Evolutionary conservation across 305 asterid genomes (phyloP).

Genomic region (Euphrasia arctica): DNA sequence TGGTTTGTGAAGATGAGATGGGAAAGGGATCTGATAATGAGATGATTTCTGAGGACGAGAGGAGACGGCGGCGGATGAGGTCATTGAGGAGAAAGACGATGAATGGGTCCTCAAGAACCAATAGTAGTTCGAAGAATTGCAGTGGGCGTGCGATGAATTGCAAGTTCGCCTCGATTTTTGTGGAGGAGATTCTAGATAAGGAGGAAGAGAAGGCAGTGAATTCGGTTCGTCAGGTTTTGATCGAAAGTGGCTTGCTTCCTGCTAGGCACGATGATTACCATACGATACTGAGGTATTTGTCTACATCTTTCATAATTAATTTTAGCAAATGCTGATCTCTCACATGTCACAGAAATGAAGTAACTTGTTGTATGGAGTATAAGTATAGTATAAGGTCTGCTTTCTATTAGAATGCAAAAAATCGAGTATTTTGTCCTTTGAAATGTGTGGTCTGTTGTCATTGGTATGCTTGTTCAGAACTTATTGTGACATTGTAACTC

Average conservation of each 20-base stretch:
- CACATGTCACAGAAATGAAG: too few relatives aligned
- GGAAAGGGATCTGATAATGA: constrained; percentile 60
- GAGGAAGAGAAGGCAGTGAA: constrained; percentile 73
- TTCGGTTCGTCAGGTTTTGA: constrained; percentile 58
- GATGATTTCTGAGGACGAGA: constrained; percentile 65
- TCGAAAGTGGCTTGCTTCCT: constrained; percentile 73
- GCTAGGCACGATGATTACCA: constrained; percentile 89
- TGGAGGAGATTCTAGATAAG: constrained; percentile 70
- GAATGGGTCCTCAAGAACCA: constrained; percentile 50
- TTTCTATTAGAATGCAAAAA: too few relatives aligned
- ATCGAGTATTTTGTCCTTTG: too few relatives aligned
- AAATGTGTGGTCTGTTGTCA: too few relatives aligned
- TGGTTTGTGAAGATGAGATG: constrained; percentile 53
- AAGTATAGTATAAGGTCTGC: too few relatives aligned
- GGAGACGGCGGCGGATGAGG: constrained; percentile 62
- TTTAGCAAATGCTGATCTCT: not conserved
- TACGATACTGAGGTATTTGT: constrained; percentile 69
- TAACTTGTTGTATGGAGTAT: too few relatives aligned
- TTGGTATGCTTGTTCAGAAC: too few relatives aligned
- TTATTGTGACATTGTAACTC: not conserved
- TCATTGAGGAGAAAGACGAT: constrained; percentile 69
- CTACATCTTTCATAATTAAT: constrained; percentile 4
- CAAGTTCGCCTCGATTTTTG: constrained; percentile 66
- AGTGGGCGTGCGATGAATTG: constrained; percentile 61
- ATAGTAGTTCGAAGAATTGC: constrained; percentile 48